Evolutionary conservation across 2,329 filamentous ascomycete species (phyloP).

Genomic region (Pseudogymnoascus sp.): DNA sequence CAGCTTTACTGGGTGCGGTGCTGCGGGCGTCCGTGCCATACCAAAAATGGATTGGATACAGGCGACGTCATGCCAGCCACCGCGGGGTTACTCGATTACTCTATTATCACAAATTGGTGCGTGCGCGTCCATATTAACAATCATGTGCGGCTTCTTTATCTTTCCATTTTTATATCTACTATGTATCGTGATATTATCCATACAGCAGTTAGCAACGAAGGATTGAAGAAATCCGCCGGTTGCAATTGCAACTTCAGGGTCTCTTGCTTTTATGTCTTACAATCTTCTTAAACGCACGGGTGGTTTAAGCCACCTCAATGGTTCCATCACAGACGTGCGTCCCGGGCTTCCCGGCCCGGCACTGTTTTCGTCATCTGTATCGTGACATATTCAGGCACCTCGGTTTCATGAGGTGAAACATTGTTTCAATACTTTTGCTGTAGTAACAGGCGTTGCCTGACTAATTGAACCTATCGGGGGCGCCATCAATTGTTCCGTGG

Average conservation of each 20-base stretch:
- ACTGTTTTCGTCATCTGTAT: slow-evolving; percentile 5
- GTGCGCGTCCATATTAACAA: slow-evolving; percentile 1
- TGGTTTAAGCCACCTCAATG: slow-evolving; percentile 7
- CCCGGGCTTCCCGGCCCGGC: background rate
- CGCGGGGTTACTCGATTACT: background rate
- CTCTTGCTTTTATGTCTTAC: background rate
- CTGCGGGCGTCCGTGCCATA: background rate
- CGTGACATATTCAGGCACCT: slow-evolving; percentile 7
- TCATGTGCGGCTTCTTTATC: background rate
- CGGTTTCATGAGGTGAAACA: slow-evolving; percentile 12
- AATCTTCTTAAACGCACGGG: slow-evolving; percentile 1
- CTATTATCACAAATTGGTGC: background rate
- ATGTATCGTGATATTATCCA: background rate
- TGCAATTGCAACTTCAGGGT: slow-evolving; percentile 8
- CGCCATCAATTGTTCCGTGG: background rate
- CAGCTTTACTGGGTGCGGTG: background rate
- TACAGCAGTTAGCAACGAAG: background rate
- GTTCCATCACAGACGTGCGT: background rate
- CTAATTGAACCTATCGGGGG: slow-evolving; percentile 1
- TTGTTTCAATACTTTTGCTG: slow-evolving; percentile 9
- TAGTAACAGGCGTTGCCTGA: background rate
- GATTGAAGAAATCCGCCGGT: background rate
- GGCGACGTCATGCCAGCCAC: slow-evolving; percentile 3
- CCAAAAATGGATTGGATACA: background rate
- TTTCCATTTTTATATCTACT: background rate